Percentiles rank a stretch among this genome's conserved stretches.
Evolutionary conservation across 805 yeast species (phyloP).

Genomic region (Cyberlindnera amylophila): DNA sequence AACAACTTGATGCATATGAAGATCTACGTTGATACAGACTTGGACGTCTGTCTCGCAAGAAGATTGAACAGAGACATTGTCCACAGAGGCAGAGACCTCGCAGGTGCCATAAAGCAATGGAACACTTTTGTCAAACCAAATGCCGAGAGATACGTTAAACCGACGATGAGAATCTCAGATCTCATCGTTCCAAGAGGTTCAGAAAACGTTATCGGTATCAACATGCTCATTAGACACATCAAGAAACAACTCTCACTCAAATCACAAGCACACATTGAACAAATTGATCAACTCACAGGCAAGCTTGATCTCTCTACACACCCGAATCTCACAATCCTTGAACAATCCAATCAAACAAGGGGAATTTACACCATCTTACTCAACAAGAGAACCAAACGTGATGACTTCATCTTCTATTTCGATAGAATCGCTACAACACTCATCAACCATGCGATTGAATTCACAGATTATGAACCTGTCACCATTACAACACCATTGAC

Average conservation of each 20-base stretch:
- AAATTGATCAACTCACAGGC: constrained; percentile 54
- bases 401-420: constrained; percentile 83
- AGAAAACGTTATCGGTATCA: constrained; percentile 77
- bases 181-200: constrained; percentile 87
- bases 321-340: constrained; percentile 28
- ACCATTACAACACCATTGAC: constrained; percentile 42
- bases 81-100: constrained; percentile 79
- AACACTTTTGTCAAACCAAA: constrained; percentile 87
- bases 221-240: constrained; percentile 75
- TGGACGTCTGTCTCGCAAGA: constrained; percentile 88
- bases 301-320: constrained; percentile 27
- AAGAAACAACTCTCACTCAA: constrained; percentile 64
- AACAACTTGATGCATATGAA: constrained; percentile 78
- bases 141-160: constrained; percentile 68
- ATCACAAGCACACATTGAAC: constrained; percentile 62
- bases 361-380: constrained; percentile 72
- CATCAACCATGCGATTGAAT: constrained; percentile 65
- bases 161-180: constrained; percentile 78
- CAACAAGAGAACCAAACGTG: constrained; percentile 50
- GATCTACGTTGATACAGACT: constrained; percentile 89
- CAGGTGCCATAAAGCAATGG: constrained; percentile 88
- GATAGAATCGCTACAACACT: constrained; percentile 75
- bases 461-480: constrained; percentile 35
- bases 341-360: constrained; percentile 57
- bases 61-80: constrained; percentile 83